Conservation (phyloP, 2,329 filamentous ascomycete species). For the Cladosporium phlei region DNA sequence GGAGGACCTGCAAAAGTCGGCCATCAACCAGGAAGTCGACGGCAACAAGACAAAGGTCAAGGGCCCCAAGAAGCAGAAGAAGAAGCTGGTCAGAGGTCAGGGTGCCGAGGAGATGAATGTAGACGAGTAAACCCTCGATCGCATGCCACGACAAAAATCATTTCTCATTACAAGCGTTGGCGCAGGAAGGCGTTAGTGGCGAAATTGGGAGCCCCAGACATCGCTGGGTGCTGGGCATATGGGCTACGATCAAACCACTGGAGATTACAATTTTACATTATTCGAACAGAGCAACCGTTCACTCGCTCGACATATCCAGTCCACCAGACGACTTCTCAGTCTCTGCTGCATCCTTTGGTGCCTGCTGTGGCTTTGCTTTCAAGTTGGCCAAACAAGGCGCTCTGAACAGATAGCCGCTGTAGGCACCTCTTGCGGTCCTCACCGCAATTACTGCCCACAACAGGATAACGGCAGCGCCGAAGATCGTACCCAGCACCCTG, state of each 20-base stretch:
- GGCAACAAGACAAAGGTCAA: constrained; percentile 42
- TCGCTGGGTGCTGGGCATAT: constrained; percentile 2
- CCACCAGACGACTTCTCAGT: too few species aligned
- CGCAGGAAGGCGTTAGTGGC: constrained; percentile 14
- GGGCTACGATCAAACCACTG: constrained; percentile 1
- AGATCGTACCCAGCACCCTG: constrained; percentile 51
- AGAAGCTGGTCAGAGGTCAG: constrained; percentile 39
- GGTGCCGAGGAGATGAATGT: constrained; percentile 43
- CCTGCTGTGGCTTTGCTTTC: not conserved
- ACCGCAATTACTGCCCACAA: constrained; percentile 53
- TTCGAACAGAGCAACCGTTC: constrained; percentile 2
- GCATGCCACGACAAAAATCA: constrained; percentile 9
- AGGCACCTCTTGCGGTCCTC: constrained; percentile 46
- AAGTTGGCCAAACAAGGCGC: constrained; percentile 47
- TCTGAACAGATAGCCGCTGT: constrained; percentile 48
- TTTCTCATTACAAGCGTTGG: constrained; percentile 14
- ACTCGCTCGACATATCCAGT: too few species aligned
- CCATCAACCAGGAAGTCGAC: constrained; percentile 32
- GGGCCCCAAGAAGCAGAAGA: constrained; percentile 42
- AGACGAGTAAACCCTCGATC: constrained; percentile 27
- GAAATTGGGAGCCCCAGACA: constrained; percentile 4
- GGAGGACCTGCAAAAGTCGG: constrained; percentile 12
- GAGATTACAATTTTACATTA: constrained; percentile 4
- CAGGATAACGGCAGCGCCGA: constrained; percentile 48
- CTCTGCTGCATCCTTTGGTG: constrained; percentile 4